phyloP scores from a whole-genome alignment of 2,329 filamentous ascomycete species.

The Aureobasidium sp. region DNA sequence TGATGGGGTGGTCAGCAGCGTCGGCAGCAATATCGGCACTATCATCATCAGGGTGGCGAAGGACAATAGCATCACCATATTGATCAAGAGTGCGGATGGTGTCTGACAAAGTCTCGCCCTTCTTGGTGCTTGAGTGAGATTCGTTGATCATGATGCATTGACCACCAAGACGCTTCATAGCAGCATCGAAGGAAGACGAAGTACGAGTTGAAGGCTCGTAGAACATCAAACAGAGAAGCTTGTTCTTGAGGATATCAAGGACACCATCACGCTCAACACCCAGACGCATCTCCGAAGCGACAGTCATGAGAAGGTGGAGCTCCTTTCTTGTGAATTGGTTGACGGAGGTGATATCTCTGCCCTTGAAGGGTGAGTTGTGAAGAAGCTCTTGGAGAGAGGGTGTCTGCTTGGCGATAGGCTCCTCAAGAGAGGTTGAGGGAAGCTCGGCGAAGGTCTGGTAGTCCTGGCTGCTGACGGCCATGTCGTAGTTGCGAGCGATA shows the following conservation, averaged over 20 bases:
- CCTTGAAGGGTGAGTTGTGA: conserved; percentile 76
- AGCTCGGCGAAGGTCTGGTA: conserved; percentile 68
- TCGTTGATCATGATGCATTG: conserved; percentile 77
- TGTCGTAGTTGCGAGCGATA: conserved; percentile 78
- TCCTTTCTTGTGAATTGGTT: conserved; percentile 82
- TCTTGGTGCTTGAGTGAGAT: conserved; percentile 78
- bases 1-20: conserved; percentile 82
- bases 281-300: conserved; percentile 95
- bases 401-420: conserved; percentile 39
- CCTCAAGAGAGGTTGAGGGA: conserved; percentile 25
- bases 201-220: conserved; percentile 96
- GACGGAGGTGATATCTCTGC: conserved; percentile 84
- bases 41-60: conserved; percentile 80
- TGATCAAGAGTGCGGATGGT: conserved; percentile 88
- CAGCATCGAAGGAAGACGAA: conserved; percentile 90
- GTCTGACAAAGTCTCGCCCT: conserved; percentile 90
- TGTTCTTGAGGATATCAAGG: conserved; percentile 76
- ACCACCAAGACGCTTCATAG: conserved; percentile 96
- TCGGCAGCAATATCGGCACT: conserved; percentile 78
- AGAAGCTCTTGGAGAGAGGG: conserved; percentile 63
- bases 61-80: conserved; percentile 92
- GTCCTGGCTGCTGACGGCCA: conserved; percentile 76
- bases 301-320: conserved; percentile 87
- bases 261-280: conserved; percentile 90
- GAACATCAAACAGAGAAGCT: conserved; percentile 87